Evolutionary conservation across 306 rosid species (phyloP).

Genomic region (Cicer yamashitae): DNA sequence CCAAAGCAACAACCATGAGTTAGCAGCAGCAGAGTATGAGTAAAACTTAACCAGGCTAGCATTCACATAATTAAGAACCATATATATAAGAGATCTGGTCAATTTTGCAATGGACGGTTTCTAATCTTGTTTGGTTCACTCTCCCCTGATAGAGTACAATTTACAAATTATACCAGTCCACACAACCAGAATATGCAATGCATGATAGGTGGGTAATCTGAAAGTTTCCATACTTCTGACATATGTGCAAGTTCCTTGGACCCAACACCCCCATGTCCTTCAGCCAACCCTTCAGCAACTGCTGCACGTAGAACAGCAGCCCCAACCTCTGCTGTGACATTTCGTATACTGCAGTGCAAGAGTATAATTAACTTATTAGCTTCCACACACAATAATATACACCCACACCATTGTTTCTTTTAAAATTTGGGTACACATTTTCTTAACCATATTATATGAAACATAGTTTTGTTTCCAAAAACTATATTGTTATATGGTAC

Average conservation of each 20-base stretch:
- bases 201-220: background rate
- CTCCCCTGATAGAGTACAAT: background rate
- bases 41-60: constrained; percentile 5
- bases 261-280: constrained; percentile 76
- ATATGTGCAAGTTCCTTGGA: constrained; percentile 66
- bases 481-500: background rate
- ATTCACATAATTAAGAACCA: constrained; percentile 1
- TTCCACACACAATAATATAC: constrained; percentile 19
- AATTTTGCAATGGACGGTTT: constrained; percentile 21
- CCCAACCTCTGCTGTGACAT: constrained; percentile 86
- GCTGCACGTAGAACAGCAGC: constrained; percentile 89
- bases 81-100: background rate
- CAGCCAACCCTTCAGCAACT: constrained; percentile 78
- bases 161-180: background rate
- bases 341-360: constrained; percentile 68
- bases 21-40: constrained; percentile 24
- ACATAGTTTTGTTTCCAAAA: background rate
- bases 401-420: constrained; percentile 2
- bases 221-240: constrained; percentile 71
- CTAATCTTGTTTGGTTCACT: constrained; percentile 20
- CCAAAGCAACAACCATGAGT: constrained; percentile 40
- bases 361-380: constrained; percentile 20
- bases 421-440: background rate
- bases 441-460: background rate
- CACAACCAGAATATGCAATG: constrained; percentile 18